Evolutionary conservation across 768 basidiomycete species (phyloP).

Genomic region (Leccinum boreale): DNA sequence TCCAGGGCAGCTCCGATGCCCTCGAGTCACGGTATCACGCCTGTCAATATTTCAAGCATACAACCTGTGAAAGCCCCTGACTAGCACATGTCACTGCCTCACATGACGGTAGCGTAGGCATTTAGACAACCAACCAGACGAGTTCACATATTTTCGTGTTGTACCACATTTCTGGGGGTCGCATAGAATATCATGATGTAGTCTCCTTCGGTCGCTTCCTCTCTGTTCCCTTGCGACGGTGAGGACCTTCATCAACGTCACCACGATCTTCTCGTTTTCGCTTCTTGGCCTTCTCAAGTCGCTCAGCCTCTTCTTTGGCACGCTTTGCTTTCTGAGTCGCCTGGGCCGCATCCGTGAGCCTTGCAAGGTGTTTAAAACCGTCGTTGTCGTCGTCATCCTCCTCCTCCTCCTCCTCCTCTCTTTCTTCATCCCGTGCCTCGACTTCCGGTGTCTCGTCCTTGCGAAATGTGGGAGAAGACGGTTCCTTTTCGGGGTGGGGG

Average conservation of each 20-base stretch:
- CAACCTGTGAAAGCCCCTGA: neutral
- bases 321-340: constrained; percentile 22
- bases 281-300: constrained; percentile 30
- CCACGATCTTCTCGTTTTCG: constrained; percentile 24
- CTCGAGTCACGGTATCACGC: neutral
- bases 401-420: constrained; percentile 2
- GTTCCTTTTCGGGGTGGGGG: constrained; percentile 24
- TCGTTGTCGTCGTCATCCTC: constrained; percentile 30
- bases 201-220: constrained; percentile 15
- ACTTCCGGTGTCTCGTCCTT: constrained; percentile 20
- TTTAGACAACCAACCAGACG: neutral
- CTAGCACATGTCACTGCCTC: neutral
- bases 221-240: constrained; percentile 6
- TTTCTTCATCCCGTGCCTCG: constrained; percentile 4
- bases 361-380: constrained; percentile 31
- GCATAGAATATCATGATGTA: constrained; percentile 4
- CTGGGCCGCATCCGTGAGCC: constrained; percentile 28
- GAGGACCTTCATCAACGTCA: constrained; percentile 2
- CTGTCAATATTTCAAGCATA: neutral
- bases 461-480: neutral
- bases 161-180: neutral
- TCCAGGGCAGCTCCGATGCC: neutral
- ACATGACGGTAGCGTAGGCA: neutral
- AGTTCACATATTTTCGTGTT: neutral
- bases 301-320: constrained; percentile 27